These are phyloP conservation scores for Arthroderma sp. DNA, from an alignment of 2,329 filamentous ascomycete genomes.

Conservation along the genomic window DNA sequence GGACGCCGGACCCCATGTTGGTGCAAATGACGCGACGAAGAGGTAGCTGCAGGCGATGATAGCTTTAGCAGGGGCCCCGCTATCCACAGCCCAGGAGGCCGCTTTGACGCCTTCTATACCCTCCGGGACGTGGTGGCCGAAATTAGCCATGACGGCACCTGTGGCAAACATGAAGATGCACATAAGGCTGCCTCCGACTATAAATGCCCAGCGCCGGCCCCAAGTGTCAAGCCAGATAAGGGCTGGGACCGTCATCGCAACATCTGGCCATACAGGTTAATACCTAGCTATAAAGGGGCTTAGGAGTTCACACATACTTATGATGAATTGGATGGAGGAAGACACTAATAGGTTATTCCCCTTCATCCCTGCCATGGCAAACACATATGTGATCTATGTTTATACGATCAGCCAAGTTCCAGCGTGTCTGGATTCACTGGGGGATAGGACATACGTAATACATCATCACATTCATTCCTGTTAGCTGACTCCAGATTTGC, in stretches of 20 bases:
- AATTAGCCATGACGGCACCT: constrained; percentile 38
- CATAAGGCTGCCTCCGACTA: constrained; percentile 30
- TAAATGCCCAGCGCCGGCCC: constrained; percentile 36
- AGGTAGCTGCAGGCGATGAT: constrained; percentile 54
- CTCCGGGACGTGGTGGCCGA: constrained; percentile 29
- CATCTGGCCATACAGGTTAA: constrained; percentile 15
- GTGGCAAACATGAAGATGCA: constrained; percentile 38
- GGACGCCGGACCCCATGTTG: constrained; percentile 46
- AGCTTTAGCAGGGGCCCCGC: constrained; percentile 39
- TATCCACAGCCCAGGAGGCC: constrained; percentile 35
- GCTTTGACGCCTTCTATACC: constrained; percentile 29
- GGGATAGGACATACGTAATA: constrained; percentile 28
- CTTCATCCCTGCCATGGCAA: constrained; percentile 54
- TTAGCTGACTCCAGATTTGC: constrained; percentile 44
- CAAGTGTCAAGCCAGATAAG: constrained; percentile 39
- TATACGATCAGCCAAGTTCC: no score
- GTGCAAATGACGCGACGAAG: constrained; percentile 42
- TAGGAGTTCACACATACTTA: constrained; percentile 33
- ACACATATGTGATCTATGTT: constrained; percentile 39
- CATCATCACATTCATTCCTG: constrained; percentile 28
- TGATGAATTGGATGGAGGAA: constrained; percentile 59
- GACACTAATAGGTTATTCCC: constrained; percentile 48
- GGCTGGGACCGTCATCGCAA: constrained; percentile 39
- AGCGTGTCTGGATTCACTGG: constrained; percentile 4
- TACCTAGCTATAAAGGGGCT: not conserved